Percentiles rank a stretch among this genome's conserved stretches.
Conservation (phyloP, 2,329 filamentous ascomycete species). For the Fusarium sp. region DNA sequence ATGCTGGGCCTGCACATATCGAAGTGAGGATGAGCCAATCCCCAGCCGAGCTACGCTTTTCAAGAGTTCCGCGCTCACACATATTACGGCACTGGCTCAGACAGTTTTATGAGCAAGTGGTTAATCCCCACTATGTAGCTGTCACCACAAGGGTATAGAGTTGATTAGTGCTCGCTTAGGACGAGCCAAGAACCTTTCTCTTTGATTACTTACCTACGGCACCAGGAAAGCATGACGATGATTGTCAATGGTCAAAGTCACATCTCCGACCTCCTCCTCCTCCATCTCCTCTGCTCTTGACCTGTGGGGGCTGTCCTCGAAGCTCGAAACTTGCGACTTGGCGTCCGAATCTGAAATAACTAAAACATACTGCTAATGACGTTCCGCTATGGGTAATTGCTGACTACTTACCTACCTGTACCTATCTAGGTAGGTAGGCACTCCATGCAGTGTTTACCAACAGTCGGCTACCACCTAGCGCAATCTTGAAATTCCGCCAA, state of each 20-base stretch:
- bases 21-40: neutral
- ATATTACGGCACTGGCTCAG: neutral
- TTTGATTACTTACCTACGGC: constrained; percentile 29
- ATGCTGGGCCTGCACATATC: neutral
- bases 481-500: constrained; percentile 29
- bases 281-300: neutral
- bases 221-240: constrained; percentile 12
- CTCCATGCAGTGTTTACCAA: constrained; percentile 11
- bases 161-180: constrained; percentile 36
- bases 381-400: constrained; percentile 15
- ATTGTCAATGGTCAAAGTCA: neutral
- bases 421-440: neutral
- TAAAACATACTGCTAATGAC: constrained; percentile 15
- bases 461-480: constrained; percentile 33
- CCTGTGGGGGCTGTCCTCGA: constrained; percentile 1
- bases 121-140: constrained; percentile 38
- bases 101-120: constrained; percentile 23
- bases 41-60: neutral
- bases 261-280: neutral
- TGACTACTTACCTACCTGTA: neutral
- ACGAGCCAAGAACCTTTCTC: constrained; percentile 14
- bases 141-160: constrained; percentile 41
- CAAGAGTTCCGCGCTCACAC: neutral
- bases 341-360: constrained; percentile 7
- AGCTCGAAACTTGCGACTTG: constrained; percentile 7